Percentiles rank a stretch among this genome's conserved stretches.
Evolutionary conservation across 495 filamentous ascomycete genomes (phyloP).

Genomic region (Daldinia caldariorum): DNA sequence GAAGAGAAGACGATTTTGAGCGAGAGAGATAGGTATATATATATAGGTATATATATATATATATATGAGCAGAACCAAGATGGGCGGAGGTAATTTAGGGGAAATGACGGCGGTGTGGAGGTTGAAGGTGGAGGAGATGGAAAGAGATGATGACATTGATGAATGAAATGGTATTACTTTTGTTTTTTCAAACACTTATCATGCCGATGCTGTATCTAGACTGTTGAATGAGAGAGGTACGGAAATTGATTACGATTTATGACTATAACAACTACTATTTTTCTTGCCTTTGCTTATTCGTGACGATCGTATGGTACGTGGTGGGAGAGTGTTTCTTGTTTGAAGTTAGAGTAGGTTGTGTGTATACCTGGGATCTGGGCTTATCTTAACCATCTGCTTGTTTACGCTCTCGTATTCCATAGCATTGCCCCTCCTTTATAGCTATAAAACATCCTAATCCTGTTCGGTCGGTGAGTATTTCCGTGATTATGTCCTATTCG

Average conservation of each 20-base stretch:
- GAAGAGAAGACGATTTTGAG: constrained; percentile 15
- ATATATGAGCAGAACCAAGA: constrained; percentile 23
- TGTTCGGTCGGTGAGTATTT: too few species aligned
- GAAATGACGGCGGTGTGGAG: background rate
- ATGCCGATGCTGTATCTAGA: constrained; percentile 34
- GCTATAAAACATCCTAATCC: too few species aligned
- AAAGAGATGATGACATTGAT: constrained; percentile 7
- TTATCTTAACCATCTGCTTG: background rate
- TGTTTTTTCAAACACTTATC: background rate
- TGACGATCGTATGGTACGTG: background rate
- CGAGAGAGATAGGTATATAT: too few species aligned
- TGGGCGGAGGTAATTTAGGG: constrained; percentile 28
- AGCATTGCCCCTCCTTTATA: too few species aligned
- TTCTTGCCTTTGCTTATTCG: background rate
- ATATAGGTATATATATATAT: too few species aligned
- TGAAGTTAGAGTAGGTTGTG: too few species aligned
- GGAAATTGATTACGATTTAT: constrained; percentile 44
- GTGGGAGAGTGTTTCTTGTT: background rate
- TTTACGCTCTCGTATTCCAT: background rate
- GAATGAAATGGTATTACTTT: constrained; percentile 15
- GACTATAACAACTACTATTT: constrained; percentile 18
- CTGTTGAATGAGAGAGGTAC: constrained; percentile 26
- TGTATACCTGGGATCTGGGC: too few species aligned
- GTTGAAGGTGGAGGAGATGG: too few species aligned
- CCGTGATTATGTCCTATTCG: too few species aligned